These are phyloP conservation scores for Xerocomellus chrysenteron DNA, from an alignment of 768 basidiomycete species.

Conservation along the genomic window DNA sequence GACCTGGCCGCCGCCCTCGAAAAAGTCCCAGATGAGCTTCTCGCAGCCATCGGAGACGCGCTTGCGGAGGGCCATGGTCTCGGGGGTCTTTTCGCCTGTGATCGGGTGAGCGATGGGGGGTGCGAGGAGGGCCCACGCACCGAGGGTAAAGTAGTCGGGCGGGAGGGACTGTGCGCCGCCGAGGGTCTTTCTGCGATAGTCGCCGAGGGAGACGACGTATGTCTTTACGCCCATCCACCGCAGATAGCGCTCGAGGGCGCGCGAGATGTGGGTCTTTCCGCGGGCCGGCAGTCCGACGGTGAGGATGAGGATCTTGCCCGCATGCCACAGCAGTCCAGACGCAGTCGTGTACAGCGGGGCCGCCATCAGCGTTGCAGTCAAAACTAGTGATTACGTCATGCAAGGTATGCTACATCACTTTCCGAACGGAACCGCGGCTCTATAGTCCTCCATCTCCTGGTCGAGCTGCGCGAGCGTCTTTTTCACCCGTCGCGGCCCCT, in stretches of 20 bases:
- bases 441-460: slow-evolving; percentile 80
- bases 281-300: slow-evolving; percentile 93
- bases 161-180: slow-evolving; percentile 89
- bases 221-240: slow-evolving; percentile 99
- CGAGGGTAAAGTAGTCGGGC: slow-evolving; percentile 87
- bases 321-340: slow-evolving; percentile 83
- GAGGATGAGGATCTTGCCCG: slow-evolving; percentile 91
- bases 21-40: slow-evolving; percentile 85
- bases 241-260: slow-evolving; percentile 94
- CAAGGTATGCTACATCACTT: slow-evolving; percentile 5
- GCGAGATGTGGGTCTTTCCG: slow-evolving; percentile 95
- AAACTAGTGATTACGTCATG: slow-evolving; percentile 16
- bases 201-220: slow-evolving; percentile 90
- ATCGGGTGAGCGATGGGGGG: not conserved
- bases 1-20: slow-evolving; percentile 85
- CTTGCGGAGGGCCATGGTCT: slow-evolving; percentile 75
- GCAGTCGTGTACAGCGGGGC: slow-evolving; percentile 96
- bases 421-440: slow-evolving; percentile 39
- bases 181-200: slow-evolving; percentile 87
- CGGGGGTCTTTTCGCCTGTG: slow-evolving; percentile 72
- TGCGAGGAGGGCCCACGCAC: slow-evolving; percentile 35
- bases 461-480: slow-evolving; percentile 68
- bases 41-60: slow-evolving; percentile 83
- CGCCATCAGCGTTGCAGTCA: slow-evolving; percentile 48
- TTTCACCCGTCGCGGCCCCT: slow-evolving; percentile 72